A percentile compares a stretch with the other conserved stretches of the same genome.
phyloP scores from a whole-genome alignment of 306 rosid species.

The Quercus variabilis region DNA sequence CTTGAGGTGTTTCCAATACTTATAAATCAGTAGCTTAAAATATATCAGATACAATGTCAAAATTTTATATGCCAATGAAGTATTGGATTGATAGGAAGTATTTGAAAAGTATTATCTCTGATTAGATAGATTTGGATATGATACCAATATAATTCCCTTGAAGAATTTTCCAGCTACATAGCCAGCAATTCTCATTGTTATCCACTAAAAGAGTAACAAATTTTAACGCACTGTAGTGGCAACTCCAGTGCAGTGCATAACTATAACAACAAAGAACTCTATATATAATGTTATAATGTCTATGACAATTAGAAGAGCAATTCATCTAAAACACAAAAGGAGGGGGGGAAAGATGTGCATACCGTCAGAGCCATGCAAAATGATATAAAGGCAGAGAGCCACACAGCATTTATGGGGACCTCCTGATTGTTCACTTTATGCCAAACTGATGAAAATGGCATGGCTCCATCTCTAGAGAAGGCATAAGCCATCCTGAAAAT shows the following conservation, averaged over 20 bases:
- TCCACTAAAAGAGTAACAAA: too few species aligned
- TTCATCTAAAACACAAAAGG: neutral
- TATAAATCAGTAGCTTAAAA: neutral
- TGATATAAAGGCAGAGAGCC: constrained; percentile 77
- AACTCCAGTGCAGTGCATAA: neutral
- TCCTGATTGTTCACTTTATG: constrained; percentile 81
- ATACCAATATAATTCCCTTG: too few species aligned
- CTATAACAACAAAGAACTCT: neutral
- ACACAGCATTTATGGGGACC: constrained; percentile 84
- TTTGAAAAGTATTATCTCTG: too few species aligned
- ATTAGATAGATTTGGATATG: too few species aligned
- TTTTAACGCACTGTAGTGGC: neutral
- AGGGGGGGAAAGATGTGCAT: neutral
- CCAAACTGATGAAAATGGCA: constrained; percentile 90
- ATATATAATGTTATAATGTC: neutral
- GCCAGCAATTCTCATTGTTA: too few species aligned
- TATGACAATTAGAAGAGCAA: neutral
- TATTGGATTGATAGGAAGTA: neutral
- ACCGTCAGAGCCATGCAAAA: constrained; percentile 95
- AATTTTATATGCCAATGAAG: neutral
- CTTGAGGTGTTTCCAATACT: neutral
- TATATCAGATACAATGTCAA: neutral
- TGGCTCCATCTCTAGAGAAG: constrained; percentile 97
- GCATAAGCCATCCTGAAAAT: constrained; percentile 82
- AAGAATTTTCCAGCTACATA: too few species aligned